Conservation (phyloP, 805 yeast species). For the Metschnikowia picachoensis region DNA sequence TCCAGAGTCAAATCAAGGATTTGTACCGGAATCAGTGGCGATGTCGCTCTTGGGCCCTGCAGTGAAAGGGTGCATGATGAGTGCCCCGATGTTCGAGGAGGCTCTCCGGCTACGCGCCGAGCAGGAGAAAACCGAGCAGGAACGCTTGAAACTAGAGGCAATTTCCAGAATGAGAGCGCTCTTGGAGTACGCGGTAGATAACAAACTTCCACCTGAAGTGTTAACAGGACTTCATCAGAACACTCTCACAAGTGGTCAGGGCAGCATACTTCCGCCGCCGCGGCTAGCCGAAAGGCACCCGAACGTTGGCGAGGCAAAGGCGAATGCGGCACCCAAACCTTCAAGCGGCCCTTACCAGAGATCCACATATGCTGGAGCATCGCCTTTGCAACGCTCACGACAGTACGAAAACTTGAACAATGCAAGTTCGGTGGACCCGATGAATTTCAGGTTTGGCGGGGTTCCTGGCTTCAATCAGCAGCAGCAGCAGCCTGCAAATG, state of each 20-base stretch:
- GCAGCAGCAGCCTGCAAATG: constrained; percentile 11
- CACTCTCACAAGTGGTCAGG: not conserved
- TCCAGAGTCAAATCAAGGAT: not conserved
- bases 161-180: constrained; percentile 58
- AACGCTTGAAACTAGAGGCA: constrained; percentile 62
- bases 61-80: constrained; percentile 48
- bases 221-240: not conserved
- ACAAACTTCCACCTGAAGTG: constrained; percentile 56
- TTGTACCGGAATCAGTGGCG: constrained; percentile 19
- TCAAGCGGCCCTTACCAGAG: constrained; percentile 2
- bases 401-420: constrained; percentile 21
- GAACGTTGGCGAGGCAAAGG: not conserved
- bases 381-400: constrained; percentile 4
- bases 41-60: constrained; percentile 50
- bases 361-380: constrained; percentile 8
- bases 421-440: constrained; percentile 32
- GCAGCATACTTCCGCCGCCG: not conserved
- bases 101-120: constrained; percentile 61
- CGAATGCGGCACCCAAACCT: not conserved
- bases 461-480: constrained; percentile 9
- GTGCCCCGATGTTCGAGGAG: constrained; percentile 54
- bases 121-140: constrained; percentile 82
- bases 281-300: not conserved
- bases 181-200: constrained; percentile 53
- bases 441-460: constrained; percentile 36